phyloP scores from a whole-genome alignment of 176 grass and related monocot genomes.

The Carex cristatella region DNA sequence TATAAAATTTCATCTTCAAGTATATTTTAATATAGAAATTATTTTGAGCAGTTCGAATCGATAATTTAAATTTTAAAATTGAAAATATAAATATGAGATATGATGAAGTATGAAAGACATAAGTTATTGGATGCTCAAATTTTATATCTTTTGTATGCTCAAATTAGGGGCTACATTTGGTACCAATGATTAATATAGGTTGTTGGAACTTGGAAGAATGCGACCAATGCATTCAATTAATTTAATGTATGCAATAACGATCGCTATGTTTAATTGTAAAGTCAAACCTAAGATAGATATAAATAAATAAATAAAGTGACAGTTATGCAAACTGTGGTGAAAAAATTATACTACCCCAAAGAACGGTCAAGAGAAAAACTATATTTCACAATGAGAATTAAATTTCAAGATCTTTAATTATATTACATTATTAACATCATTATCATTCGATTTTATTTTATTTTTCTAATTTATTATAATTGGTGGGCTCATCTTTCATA shows the following conservation, averaged over 20 bases:
- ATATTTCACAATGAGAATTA: too few species aligned
- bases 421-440: too few species aligned
- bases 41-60: too few species aligned
- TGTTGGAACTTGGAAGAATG: neutral
- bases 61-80: too few species aligned
- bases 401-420: too few species aligned
- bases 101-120: too few species aligned
- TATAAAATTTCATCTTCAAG: too few species aligned
- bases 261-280: neutral
- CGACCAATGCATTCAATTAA: neutral
- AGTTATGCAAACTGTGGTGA: neutral
- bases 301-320: neutral
- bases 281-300: neutral
- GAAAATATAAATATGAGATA: too few species aligned
- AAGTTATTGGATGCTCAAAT: too few species aligned
- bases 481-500: too few species aligned
- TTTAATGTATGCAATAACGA: neutral
- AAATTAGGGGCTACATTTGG: neutral
- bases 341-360: neutral
- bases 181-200: neutral
- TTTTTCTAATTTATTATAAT: neutral
- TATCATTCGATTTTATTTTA: neutral
- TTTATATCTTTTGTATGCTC: neutral
- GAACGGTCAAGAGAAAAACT: neutral
- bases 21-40: too few species aligned